Base-by-base conservation (phyloP, 2,329 filamentous ascomycete genomes). In the Pseudogymnoascus sp. region DNA sequence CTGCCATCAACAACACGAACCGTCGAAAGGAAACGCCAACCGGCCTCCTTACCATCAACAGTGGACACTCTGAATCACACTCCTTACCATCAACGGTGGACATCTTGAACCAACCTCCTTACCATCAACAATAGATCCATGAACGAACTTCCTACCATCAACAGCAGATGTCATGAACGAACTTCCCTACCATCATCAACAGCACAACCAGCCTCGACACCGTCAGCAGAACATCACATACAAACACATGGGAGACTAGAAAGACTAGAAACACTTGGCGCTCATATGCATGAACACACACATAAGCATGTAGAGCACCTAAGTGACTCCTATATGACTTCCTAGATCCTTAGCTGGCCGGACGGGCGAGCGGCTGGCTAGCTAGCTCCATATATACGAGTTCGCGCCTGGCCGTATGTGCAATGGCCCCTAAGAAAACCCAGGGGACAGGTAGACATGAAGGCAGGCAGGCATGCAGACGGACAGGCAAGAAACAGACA, bases 321-420 rank as follows among this genome's bases (percentile, higher is more conserved):
- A 54, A n/a, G 18, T 30, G 47, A 18, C 47, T 33, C 47, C 47
- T 33, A 50, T 16, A 50, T 54, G 47, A 54, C 47, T 16, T 50
- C 43, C 28, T 54, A 28, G 41, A 7, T 30, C 14, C 22, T 30
- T 28, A 16, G 14, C 47, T 47, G 7, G 41, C 41, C 9, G 6
- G 14, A 22, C 3, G 22, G 14, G 12, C 14, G 4, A 8, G 7
- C 12, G 28, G 25, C 25, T 18, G 47, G 47, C 28, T 16, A 33
- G 47, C 47, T 54, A 54, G 47, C 25, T 54, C 28, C 47, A 33
- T 54, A 54, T 54, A 54, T 54, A 54, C 47, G 47, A 12, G 25
- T 33, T 33, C 47, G 9, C n/a, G 11, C 47, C 47, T 54, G 47
- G 25, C 47, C 28, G 25, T 54, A 33, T 54, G 3, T 14, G 8